Conservation (phyloP, 306 rosid genomes). For the Malus asiatica region DNA sequence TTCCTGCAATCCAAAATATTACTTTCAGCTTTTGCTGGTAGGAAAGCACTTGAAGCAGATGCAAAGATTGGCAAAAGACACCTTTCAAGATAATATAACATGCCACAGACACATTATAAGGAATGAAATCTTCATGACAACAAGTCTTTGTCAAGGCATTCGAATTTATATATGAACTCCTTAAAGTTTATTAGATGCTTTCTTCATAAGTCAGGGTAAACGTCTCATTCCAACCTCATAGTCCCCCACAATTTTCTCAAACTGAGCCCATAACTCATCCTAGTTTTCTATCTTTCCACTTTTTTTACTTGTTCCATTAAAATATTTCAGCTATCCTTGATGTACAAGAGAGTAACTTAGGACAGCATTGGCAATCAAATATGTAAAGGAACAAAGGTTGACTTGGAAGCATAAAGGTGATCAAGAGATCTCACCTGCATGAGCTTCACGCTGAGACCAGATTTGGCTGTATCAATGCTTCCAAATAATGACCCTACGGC, state of each 20-base stretch:
- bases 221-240: not conserved
- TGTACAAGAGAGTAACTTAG: not conserved
- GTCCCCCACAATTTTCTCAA: not conserved
- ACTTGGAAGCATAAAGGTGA: not conserved
- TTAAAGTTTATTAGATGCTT: not conserved
- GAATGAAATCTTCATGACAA: not conserved
- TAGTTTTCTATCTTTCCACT: not conserved
- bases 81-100: not conserved
- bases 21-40: not conserved
- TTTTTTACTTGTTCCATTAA: too few relatives aligned
- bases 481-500: constrained; percentile 79
- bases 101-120: not conserved
- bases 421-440: constrained; percentile 62
- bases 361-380: not conserved
- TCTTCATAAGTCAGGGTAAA: not conserved
- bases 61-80: not conserved
- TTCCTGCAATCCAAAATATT: constrained; percentile 53
- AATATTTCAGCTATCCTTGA: not conserved
- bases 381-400: not conserved
- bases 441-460: constrained; percentile 63
- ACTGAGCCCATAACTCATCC: not conserved
- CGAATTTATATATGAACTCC: not conserved
- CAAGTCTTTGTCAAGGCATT: not conserved
- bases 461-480: constrained; percentile 59
- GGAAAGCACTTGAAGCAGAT: not conserved